Percentiles rank a stretch among this genome's conserved stretches.
Conservation (phyloP, 1,284 basidiomycete species). For the Bondarzewia mesenterica region DNA sequence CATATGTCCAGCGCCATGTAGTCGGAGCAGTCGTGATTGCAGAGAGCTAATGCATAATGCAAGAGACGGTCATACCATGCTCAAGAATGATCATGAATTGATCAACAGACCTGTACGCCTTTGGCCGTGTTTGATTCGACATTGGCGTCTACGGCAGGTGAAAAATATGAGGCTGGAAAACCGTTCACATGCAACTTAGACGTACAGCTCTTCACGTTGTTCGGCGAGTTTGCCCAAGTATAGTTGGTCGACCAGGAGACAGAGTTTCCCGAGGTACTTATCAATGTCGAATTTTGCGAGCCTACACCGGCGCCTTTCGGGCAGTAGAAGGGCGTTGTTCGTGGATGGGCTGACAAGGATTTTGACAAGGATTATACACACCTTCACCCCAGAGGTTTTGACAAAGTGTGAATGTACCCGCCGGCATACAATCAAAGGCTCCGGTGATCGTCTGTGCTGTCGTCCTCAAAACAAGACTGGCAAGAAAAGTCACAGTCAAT, state of each 20-base stretch:
- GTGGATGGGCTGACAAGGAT: not conserved
- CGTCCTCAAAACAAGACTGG: constrained; percentile 14
- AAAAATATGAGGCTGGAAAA: not conserved
- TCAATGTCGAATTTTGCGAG: constrained; percentile 39
- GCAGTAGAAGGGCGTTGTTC: not conserved
- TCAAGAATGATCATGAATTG: too few relatives aligned
- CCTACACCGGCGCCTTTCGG: constrained; percentile 32
- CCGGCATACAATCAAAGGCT: constrained; percentile 34
- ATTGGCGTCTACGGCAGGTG: constrained; percentile 27
- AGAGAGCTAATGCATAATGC: constrained; percentile 31
- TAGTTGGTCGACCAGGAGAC: constrained; percentile 49
- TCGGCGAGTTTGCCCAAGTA: constrained; percentile 44
- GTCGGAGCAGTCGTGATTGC: constrained; percentile 38
- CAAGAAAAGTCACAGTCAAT: not conserved
- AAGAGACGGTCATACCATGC: not conserved
- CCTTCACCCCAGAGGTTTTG: constrained; percentile 49
- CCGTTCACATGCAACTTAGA: not conserved
- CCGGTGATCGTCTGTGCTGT: constrained; percentile 31
- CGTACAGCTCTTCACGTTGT: constrained; percentile 51
- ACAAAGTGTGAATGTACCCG: constrained; percentile 42
- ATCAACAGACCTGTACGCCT: constrained; percentile 33
- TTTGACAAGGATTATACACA: constrained; percentile 19
- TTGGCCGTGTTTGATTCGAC: constrained; percentile 35
- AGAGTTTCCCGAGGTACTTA: constrained; percentile 29
- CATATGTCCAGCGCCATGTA: constrained; percentile 43